Evolutionary conservation across 1,139 yeast genomes (phyloP), one percentile per base, ranked within the genome.

Genomic region (Debaryomycetaceae sp.): DNA sequence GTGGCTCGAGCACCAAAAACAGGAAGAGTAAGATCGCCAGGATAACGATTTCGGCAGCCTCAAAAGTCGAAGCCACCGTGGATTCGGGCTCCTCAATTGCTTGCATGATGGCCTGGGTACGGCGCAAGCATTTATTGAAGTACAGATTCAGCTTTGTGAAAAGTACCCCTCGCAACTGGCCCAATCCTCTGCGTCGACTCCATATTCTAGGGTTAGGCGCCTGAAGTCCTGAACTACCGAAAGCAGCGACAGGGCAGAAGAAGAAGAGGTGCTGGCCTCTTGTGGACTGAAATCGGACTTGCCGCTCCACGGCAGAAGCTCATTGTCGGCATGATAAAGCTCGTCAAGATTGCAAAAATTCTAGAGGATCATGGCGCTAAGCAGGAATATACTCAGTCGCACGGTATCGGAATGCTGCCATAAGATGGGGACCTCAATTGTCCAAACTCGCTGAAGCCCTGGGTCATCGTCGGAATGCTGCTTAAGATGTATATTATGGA

Each of bases 1-100:
- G 50, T 2, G 65, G 62, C 35, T 59, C 61, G 3, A 60, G 35
- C 3, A 57, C 56, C 11, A 61, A 36, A 30, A 46, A 58, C 1
- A 56, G 42, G 35, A 45, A 56, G 16, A 56, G 38, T 6, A 59
- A 29, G n/a, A 53, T 40, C 7, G 49, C 45, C 3, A 58, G 49
- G 5, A 49, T 36, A 2, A 44, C 31, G n/a, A 55, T 24, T 32
- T 53, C 58, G 14, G 48, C 53, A 1, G 56, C 55, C 19, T 28
- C 26, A 13, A 18, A 28, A 11, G 16, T 13, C 4, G 27, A n/a
- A 7, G 11, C 23, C 10, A 24, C 25, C n/a, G 14, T 23, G 19
- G 16, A 13, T 19, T 27, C 9, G 17, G 9, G 24, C 11, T 12
- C 18, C 19, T 2, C 19, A 21, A 4, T 23, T 14, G 16, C 37